phyloP scores from a whole-genome alignment of 2,329 filamentous ascomycete species.

The Pestalotiopsis fici region DNA sequence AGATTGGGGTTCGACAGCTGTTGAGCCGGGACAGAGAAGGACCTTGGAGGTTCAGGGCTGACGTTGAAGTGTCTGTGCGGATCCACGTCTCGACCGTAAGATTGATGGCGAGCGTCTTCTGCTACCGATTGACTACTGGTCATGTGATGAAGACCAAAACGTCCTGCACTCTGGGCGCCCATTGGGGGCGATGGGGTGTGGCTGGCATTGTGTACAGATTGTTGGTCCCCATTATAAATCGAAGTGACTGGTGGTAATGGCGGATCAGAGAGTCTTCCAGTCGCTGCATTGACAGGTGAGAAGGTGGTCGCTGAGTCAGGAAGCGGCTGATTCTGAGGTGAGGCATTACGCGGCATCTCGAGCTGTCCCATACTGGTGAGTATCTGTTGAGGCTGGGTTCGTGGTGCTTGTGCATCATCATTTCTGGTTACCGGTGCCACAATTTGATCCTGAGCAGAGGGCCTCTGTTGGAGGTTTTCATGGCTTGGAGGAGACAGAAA shows the following conservation, averaged over 20 bases:
- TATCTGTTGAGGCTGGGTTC: slow-evolving; percentile 20
- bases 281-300: slow-evolving; percentile 10
- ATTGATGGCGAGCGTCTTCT: slow-evolving; percentile 13
- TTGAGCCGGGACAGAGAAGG: slow-evolving; percentile 11
- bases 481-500: slow-evolving; percentile 1
- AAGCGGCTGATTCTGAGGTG: slow-evolving; percentile 13
- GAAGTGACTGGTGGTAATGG: not conserved
- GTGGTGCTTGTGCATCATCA: slow-evolving; percentile 5
- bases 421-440: not conserved
- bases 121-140: not conserved
- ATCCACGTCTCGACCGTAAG: slow-evolving; percentile 20
- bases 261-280: slow-evolving; percentile 7
- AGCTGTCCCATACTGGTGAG: slow-evolving; percentile 16
- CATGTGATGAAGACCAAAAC: not conserved
- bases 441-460: slow-evolving; percentile 11
- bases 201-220: slow-evolving; percentile 5
- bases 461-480: not conserved
- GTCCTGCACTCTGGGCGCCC: not conserved
- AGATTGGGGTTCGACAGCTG: slow-evolving; percentile 25
- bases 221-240: not conserved
- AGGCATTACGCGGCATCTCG: slow-evolving; percentile 11
- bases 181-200: slow-evolving; percentile 11
- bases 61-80: slow-evolving; percentile 22
- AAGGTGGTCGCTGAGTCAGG: slow-evolving; percentile 11
- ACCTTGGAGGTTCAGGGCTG: slow-evolving; percentile 23